These are phyloP conservation scores for Metarhizium brunneum DNA, from an alignment of 2,329 filamentous ascomycete species.

Conservation along the genomic window DNA sequence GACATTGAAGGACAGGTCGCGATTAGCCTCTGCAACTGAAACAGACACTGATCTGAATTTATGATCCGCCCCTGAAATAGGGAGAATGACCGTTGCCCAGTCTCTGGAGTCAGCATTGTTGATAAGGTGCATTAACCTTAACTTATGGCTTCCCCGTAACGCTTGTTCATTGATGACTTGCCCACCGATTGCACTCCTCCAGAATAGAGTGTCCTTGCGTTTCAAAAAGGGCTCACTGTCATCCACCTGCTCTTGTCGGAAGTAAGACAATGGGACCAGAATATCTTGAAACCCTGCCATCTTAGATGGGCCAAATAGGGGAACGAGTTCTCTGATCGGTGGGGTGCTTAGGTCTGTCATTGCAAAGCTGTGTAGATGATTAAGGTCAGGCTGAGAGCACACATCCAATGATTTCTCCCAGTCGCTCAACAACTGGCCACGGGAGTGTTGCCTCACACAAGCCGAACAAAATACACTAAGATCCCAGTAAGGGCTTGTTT, in stretches of 20 bases:
- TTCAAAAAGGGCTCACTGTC: slow-evolving; percentile 40
- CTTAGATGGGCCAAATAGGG: slow-evolving; percentile 69
- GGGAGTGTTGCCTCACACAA: slow-evolving; percentile 56
- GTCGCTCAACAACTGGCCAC: slow-evolving; percentile 55
- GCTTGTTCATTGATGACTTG: slow-evolving; percentile 38
- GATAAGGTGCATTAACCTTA: slow-evolving; percentile 62
- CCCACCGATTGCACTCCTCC: slow-evolving; percentile 62
- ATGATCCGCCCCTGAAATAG: slow-evolving; percentile 23
- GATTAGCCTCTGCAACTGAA: slow-evolving; percentile 42
- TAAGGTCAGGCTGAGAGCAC: slow-evolving; percentile 70
- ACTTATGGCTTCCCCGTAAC: slow-evolving; percentile 58
- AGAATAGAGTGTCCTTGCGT: slow-evolving; percentile 60
- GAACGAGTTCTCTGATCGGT: slow-evolving; percentile 55
- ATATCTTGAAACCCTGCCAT: slow-evolving; percentile 68
- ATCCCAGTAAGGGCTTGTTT: slow-evolving; percentile 53
- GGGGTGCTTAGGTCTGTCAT: slow-evolving; percentile 53
- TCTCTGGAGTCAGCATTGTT: slow-evolving; percentile 46
- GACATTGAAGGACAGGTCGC: slow-evolving; percentile 43
- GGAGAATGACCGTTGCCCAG: slow-evolving; percentile 47
- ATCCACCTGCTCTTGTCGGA: slow-evolving; percentile 30
- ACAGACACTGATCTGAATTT: slow-evolving; percentile 48
- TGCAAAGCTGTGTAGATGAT: slow-evolving; percentile 65
- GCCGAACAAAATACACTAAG: slow-evolving; percentile 52
- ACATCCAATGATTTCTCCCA: slow-evolving; percentile 58
- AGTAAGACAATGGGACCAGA: slow-evolving; percentile 54